phyloP scores from a whole-genome alignment of 257 asterid species.

The Cordia subcordata region DNA sequence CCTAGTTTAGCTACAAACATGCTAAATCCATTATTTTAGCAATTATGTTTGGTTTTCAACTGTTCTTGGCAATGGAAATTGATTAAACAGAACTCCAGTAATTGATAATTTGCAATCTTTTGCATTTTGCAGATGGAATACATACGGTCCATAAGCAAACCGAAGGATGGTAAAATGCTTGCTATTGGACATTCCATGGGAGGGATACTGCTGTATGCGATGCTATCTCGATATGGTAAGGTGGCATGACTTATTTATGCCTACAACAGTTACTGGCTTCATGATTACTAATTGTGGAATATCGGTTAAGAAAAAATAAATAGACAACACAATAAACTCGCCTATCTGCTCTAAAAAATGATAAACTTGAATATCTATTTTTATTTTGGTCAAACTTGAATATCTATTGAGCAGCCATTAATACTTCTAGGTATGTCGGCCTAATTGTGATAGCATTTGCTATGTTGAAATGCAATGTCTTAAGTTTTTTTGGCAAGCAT shows the following conservation, averaged over 20 bases:
- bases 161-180: constrained; percentile 77
- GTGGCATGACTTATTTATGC: too few relatives aligned
- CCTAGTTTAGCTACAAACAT: too few relatives aligned
- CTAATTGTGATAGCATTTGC: too few relatives aligned
- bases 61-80: not conserved
- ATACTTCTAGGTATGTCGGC: too few relatives aligned
- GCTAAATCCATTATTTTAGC: constrained; percentile 17
- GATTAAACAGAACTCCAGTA: not conserved
- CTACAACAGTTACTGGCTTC: not conserved
- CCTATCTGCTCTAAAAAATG: too few relatives aligned
- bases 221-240: constrained; percentile 84
- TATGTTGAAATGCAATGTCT: too few relatives aligned
- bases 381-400: too few relatives aligned
- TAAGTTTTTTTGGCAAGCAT: too few relatives aligned
- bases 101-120: not conserved
- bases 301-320: not conserved
- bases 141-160: constrained; percentile 62
- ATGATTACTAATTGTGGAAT: not conserved
- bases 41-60: constrained; percentile 1
- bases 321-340: not conserved
- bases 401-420: too few relatives aligned
- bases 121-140: constrained; percentile 56
- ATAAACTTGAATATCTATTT: too few relatives aligned
- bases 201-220: constrained; percentile 87
- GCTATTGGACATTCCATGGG: constrained; percentile 99